phyloP scores from a whole-genome alignment of 768 basidiomycete genomes.

The Candolleomyces eurysporus region DNA sequence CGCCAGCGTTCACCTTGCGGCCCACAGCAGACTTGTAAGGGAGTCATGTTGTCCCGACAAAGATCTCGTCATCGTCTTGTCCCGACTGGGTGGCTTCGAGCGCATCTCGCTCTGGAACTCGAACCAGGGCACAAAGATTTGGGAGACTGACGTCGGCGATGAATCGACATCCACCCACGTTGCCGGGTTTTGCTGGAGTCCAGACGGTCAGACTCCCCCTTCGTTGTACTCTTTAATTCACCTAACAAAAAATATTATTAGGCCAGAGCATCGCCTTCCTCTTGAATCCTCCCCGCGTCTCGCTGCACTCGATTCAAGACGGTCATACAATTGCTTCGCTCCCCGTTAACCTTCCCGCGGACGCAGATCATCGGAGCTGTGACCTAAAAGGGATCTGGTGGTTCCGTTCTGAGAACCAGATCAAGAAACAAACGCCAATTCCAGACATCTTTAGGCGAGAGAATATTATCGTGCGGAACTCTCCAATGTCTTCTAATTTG shows the following conservation, averaged over 20 bases:
- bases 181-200: slow-evolving; percentile 73
- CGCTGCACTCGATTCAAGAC: slow-evolving; percentile 77
- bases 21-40: slow-evolving; percentile 53
- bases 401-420: slow-evolving; percentile 51
- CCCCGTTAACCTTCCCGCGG: slow-evolving; percentile 26
- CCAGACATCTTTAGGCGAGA: slow-evolving; percentile 77
- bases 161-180: slow-evolving; percentile 48
- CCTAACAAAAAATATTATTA: slow-evolving; percentile 20
- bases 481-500: slow-evolving; percentile 2
- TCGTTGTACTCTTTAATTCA: slow-evolving; percentile 1
- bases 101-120: slow-evolving; percentile 75
- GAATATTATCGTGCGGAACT: slow-evolving; percentile 53
- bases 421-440: slow-evolving; percentile 39
- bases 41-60: slow-evolving; percentile 85
- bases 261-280: slow-evolving; percentile 72
- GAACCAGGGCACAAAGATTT: slow-evolving; percentile 73
- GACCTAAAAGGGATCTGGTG: slow-evolving; percentile 66
- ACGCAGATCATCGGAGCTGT: slow-evolving; percentile 10
- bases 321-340: slow-evolving; percentile 56
- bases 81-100: slow-evolving; percentile 65
- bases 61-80: slow-evolving; percentile 69
- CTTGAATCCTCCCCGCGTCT: slow-evolving; percentile 65
- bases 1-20: slow-evolving; percentile 54
- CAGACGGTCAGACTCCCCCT: slow-evolving; percentile 55
- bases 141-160: slow-evolving; percentile 71